A percentile compares a stretch with the other conserved stretches of the same genome.
Conservation (phyloP, 2,329 filamentous ascomycete genomes). For the Zasmidium angulare region DNA sequence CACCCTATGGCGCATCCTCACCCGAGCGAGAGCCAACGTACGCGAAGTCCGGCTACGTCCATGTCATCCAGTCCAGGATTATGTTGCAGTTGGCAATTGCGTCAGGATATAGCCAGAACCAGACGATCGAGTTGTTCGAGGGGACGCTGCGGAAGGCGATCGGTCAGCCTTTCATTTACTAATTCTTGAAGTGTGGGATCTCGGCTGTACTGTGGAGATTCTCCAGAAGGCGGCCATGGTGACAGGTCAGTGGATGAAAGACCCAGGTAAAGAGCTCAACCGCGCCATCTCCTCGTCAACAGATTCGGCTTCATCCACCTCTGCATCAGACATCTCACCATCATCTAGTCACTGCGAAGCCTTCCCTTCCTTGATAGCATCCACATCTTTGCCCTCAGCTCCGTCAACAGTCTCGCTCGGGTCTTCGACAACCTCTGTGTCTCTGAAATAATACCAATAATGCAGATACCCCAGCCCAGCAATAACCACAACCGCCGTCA, state of each 20-base stretch:
- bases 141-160: background rate
- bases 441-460: constrained; percentile 18
- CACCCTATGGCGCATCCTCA: background rate
- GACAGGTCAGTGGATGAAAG: background rate
- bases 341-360: constrained; percentile 9
- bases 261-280: background rate
- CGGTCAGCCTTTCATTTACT: background rate
- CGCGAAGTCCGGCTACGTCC: background rate
- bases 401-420: background rate
- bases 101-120: background rate
- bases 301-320: background rate
- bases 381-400: constrained; percentile 14
- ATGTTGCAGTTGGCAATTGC: background rate
- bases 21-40: background rate
- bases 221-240: no score
- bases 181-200: no score
- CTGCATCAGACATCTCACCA: background rate
- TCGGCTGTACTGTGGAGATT: no score
- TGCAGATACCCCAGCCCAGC: constrained; percentile 13
- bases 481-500: constrained; percentile 1
- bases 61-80: background rate
- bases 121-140: background rate
- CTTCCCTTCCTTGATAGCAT: constrained; percentile 15
- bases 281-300: background rate
- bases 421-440: background rate